Evolutionary conservation across 1,139 yeast genomes (phyloP), one percentile per base, ranked within the genome.

Genomic region (Williopsis jadinii): DNA sequence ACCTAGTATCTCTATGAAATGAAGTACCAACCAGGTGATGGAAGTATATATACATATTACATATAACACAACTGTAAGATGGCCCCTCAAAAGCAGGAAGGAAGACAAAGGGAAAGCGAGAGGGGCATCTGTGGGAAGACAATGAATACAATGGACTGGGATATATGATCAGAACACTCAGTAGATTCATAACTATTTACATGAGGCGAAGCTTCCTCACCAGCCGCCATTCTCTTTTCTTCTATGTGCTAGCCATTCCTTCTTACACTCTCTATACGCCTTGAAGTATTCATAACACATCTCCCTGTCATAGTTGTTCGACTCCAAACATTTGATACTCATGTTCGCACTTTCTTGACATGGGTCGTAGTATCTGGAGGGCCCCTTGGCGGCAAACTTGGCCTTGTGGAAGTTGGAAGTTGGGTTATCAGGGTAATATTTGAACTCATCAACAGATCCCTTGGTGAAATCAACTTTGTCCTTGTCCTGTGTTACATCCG

Each of bases 221-320:
- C 57, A 53, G 9, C 55, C 55, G 32, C 55, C 58, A 19, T 49
- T 50, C 45, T 67, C 69, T 26, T 49, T 48, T 42, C 65, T 62
- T 49, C 74, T 61, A 37, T 65, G 59, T 27, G 56, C 54, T 38
- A 67, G 58, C 81, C 95, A 90, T 54, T 84, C 95, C 57, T 80
- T 80, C 56, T 84, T 81, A 63, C 98, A 92, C 57, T 92, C 97
- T 48, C 88, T 72, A 58, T 90, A 92, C 0, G 97, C 96, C 53
- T 83, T 88, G 59, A 90, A 92, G 57, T 86, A 90, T 48, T 85
- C 95, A 49, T 73, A 76, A 60, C 98, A 92, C 45, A 77, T 77
- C 27, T 76, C 73, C 49, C 81, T 76, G 49, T 86, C 92, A 54
- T 82, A 90, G 55, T 84, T 76, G 55, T 87, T 76, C 47, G 81